These are phyloP conservation scores for Fusarium verrucosum DNA, from an alignment of 2,329 filamentous ascomycete species.

Conservation along the genomic window DNA sequence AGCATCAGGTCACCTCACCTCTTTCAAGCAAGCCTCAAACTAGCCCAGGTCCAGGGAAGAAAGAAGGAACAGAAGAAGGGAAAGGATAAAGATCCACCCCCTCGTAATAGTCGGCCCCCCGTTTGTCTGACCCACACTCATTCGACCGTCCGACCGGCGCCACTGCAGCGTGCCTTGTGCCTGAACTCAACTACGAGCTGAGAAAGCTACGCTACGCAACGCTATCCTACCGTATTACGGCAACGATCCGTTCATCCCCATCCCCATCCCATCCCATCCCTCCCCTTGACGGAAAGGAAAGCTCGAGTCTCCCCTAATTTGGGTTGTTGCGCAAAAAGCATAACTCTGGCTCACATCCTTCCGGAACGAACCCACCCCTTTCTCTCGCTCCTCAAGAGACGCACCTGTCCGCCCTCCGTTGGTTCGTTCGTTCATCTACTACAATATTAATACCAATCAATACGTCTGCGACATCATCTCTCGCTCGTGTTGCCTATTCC, in stretches of 20 bases:
- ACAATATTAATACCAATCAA: constrained; percentile 16
- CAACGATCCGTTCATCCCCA: constrained; percentile 35
- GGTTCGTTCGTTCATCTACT: constrained; percentile 25
- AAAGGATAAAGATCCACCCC: constrained; percentile 19
- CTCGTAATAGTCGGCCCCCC: constrained; percentile 36
- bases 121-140: constrained; percentile 42
- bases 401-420: constrained; percentile 35
- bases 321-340: constrained; percentile 37
- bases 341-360: constrained; percentile 18
- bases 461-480: constrained; percentile 45
- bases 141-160: constrained; percentile 44
- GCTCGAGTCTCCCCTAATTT: constrained; percentile 34
- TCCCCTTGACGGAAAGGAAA: constrained; percentile 32
- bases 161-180: constrained; percentile 41
- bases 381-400: constrained; percentile 34
- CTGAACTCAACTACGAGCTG: constrained; percentile 36
- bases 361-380: constrained; percentile 30
- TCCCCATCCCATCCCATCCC: constrained; percentile 21
- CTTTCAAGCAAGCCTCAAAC: constrained; percentile 10
- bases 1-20: constrained; percentile 33
- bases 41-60: constrained; percentile 9
- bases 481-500: constrained; percentile 47
- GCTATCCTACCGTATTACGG: constrained; percentile 34
- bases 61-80: too few relatives aligned
- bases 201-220: constrained; percentile 31